A percentile compares a stretch with the other conserved stretches of the same genome.
These are phyloP conservation scores for Pseudomonodictys pantanalensis DNA, from an alignment of 495 filamentous ascomycete genomes.

Conservation along the genomic window DNA sequence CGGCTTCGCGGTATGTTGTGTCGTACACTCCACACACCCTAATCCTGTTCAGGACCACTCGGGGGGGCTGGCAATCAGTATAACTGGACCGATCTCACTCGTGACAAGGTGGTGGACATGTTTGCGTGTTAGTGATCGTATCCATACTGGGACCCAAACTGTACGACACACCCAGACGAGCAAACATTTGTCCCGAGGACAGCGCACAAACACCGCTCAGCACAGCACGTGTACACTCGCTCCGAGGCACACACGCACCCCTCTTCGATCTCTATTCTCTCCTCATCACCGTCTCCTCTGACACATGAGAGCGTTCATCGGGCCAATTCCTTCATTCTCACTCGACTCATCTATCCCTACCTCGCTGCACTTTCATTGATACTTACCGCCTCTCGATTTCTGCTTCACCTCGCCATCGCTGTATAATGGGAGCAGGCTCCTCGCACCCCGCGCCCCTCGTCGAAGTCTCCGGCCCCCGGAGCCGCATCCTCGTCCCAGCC, in stretches of 20 bases:
- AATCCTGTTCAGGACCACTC: too few relatives aligned
- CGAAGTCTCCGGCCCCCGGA: conserved; percentile 15
- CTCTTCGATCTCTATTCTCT: too few relatives aligned
- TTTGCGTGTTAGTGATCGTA: not conserved
- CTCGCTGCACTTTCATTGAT: not conserved
- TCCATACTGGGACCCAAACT: not conserved
- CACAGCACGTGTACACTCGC: too few relatives aligned
- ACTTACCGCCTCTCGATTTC: not conserved
- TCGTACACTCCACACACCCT: too few relatives aligned
- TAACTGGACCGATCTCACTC: too few relatives aligned
- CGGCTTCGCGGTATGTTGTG: too few relatives aligned
- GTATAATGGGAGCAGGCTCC: conserved; percentile 14
- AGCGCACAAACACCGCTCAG: too few relatives aligned
- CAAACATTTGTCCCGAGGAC: not conserved
- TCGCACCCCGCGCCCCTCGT: conserved; percentile 20
- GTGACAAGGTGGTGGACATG: not conserved
- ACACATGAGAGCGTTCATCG: too few relatives aligned
- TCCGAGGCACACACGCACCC: too few relatives aligned
- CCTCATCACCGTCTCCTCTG: too few relatives aligned
- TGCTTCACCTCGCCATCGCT: not conserved
- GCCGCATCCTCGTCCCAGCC: conserved; percentile 20
- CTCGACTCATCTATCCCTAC: not conserved
- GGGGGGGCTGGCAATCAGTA: too few relatives aligned
- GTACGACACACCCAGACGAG: not conserved
- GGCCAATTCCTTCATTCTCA: not conserved